These are phyloP conservation scores for Hanseniaspora guilliermondii DNA, from an alignment of 805 yeast genomes.

Conservation along the genomic window DNA sequence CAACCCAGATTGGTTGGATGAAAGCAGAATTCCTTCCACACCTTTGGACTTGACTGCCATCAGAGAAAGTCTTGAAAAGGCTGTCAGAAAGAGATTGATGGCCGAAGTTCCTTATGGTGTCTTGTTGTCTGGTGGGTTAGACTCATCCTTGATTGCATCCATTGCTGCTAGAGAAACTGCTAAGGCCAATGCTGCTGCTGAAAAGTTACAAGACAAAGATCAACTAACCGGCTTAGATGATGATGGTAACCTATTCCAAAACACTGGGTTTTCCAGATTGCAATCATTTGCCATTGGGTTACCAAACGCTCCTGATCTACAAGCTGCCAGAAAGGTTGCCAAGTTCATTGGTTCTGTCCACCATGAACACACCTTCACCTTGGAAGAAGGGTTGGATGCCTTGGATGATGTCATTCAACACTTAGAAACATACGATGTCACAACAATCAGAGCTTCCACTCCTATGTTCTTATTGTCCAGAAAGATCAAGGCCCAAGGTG, in stretches of 20 bases:
- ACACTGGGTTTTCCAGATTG: conserved; percentile 64
- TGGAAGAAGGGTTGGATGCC: conserved; percentile 94
- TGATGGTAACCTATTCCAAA: conserved; percentile 58
- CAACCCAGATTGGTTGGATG: conserved; percentile 93
- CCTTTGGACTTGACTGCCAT: conserved; percentile 61
- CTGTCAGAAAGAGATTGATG: conserved; percentile 98
- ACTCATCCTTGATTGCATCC: conserved; percentile 89
- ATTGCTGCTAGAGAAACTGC: conserved; percentile 94
- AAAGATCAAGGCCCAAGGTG: conserved; percentile 98
- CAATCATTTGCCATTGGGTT: conserved; percentile 97
- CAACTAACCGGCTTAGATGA: conserved; percentile 89
- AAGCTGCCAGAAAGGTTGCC: conserved; percentile 95
- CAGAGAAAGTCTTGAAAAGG: conserved; percentile 74
- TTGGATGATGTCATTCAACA: conserved; percentile 88
- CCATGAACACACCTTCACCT: conserved; percentile 94
- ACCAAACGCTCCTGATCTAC: conserved; percentile 93
- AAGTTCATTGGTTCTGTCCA: conserved; percentile 91
- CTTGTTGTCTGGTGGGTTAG: conserved; percentile 91
- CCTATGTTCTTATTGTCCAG: conserved; percentile 95
- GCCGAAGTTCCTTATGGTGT: conserved; percentile 99
- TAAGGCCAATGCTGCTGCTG: conserved; percentile 41
- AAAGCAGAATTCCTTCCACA: conserved; percentile 53
- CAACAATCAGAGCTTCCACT: conserved; percentile 97
- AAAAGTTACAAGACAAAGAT: conserved; percentile 41
- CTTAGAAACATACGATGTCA: conserved; percentile 94